These are phyloP conservation scores for Beauveria brongniartii DNA, from an alignment of 2,329 filamentous ascomycete species.

Conservation along the genomic window DNA sequence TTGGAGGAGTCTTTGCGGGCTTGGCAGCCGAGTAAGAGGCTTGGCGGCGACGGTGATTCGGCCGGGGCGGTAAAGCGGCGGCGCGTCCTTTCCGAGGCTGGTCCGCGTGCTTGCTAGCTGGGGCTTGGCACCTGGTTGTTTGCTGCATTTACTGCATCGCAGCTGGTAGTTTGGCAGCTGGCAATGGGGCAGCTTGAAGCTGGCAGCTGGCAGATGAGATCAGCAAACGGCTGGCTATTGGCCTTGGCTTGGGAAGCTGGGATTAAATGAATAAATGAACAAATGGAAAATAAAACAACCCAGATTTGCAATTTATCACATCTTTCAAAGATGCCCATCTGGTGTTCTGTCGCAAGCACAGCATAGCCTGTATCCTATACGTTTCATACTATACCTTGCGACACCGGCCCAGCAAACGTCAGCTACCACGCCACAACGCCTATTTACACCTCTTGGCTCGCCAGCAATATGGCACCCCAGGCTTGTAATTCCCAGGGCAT, in stretches of 20 bases:
- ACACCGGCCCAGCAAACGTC: neutral
- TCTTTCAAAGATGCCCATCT: no score
- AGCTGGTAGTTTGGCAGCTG: neutral
- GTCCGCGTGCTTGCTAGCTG: neutral
- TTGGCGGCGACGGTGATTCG: conserved; percentile 9
- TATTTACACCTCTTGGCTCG: neutral
- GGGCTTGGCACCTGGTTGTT: neutral
- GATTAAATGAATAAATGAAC: no score
- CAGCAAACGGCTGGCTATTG: neutral
- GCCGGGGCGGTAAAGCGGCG: conserved; percentile 7
- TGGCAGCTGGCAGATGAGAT: neutral
- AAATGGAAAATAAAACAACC: no score
- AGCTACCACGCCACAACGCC: neutral
- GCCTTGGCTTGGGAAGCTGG: neutral
- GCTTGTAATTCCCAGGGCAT: neutral
- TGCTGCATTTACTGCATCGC: no score
- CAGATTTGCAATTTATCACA: no score
- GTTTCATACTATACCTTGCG: no score
- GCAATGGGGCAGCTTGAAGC: neutral
- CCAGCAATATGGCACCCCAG: neutral
- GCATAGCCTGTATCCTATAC: no score
- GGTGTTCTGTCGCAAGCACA: no score
- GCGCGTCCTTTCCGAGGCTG: neutral
- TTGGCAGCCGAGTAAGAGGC: conserved; percentile 10
- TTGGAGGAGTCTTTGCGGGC: conserved; percentile 2